Evolutionary conservation across 2,329 filamentous ascomycete species (phyloP).

Genomic region (Cladobotryum mycophilum): DNA sequence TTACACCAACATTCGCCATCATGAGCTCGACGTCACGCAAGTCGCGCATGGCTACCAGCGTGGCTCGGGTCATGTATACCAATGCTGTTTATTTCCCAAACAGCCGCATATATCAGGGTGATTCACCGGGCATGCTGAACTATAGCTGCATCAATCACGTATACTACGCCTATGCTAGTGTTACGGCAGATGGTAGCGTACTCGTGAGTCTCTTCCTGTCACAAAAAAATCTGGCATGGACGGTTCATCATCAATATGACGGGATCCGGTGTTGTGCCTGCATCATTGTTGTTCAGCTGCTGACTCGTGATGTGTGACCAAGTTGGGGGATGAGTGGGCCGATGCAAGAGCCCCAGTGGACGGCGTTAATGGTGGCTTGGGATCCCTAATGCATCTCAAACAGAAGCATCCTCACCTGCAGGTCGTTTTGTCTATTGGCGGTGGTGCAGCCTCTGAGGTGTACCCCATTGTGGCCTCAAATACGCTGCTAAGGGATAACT

Average conservation of each 20-base stretch:
- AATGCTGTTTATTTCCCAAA: constrained; percentile 87
- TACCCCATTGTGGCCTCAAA: constrained; percentile 63
- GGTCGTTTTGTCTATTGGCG: constrained; percentile 72
- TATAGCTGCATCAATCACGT: constrained; percentile 73
- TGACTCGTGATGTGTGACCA: constrained; percentile 20
- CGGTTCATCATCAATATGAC: too few relatives aligned
- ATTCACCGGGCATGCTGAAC: constrained; percentile 68
- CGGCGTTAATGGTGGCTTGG: constrained; percentile 63
- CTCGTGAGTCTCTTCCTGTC: constrained; percentile 52
- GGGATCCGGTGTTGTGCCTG: constrained; percentile 4
- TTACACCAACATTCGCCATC: background rate
- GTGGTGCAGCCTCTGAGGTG: constrained; percentile 56
- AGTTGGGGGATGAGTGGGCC: constrained; percentile 77
- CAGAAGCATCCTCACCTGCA: constrained; percentile 63
- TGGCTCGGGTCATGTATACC: constrained; percentile 47
- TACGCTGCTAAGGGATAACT: constrained; percentile 56
- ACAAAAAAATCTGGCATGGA: background rate
- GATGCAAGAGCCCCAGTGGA: constrained; percentile 68
- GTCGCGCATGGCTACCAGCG: constrained; percentile 39
- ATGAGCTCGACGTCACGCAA: constrained; percentile 41
- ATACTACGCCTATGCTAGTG: constrained; percentile 76
- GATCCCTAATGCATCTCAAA: constrained; percentile 68
- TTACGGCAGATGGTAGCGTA: constrained; percentile 65
- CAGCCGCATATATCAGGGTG: constrained; percentile 63
- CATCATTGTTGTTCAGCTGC: constrained; percentile 11